Evolutionary conservation across 2,329 filamentous ascomycete species (phyloP), one percentile per base, ranked within the genome.

Genomic region (Claviceps pazoutovae): DNA sequence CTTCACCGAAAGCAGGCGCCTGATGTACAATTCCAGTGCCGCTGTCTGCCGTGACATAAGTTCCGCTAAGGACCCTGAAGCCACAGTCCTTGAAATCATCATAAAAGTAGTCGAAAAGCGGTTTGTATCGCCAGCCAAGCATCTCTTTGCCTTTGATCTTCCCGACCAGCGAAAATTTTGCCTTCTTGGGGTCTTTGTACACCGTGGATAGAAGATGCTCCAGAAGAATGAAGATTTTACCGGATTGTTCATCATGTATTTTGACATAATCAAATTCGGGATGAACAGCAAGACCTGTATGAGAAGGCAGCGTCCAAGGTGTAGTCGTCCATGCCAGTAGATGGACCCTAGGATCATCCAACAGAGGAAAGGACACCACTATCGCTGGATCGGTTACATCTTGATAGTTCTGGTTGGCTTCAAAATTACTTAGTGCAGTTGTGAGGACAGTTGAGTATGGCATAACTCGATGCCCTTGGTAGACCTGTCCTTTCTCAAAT

Each of bases 11-110:
- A 1, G 89, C 88, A 2, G 91, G 91, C 4, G 91, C 79, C 68
- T 96, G 89, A 68, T 97, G 91, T 45, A 97, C 91, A 56, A 97
- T 85, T 62, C 91, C 91, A 37, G 88, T 88, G 81, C 91, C 91
- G 61, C 88, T 89, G 54, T 93, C 89, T 34, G 85, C 82, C 26
- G 87, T 93, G 53, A 96, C 90, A 62, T 96, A 96, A 6, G 76
- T 81, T 39, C 86, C 91, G 58, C 86, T 89, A 56, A 95, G 65
- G 4, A 96, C 85, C 59, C 76, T 80, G 75, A 95, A 96, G 4
- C 81, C 88, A 54, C 80, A 68, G 52, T 94, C 86, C 68, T 91
- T 87, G 74, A 93, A 96, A 46, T 91, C 80, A 11, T 93, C 86
- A 60, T 86, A 85, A 67, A 93, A 91, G 70, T 95, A 96, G 63